Evolutionary conservation across 164 flowering plant species (phyloP).

Genomic region (Pachysandra terminalis): DNA sequence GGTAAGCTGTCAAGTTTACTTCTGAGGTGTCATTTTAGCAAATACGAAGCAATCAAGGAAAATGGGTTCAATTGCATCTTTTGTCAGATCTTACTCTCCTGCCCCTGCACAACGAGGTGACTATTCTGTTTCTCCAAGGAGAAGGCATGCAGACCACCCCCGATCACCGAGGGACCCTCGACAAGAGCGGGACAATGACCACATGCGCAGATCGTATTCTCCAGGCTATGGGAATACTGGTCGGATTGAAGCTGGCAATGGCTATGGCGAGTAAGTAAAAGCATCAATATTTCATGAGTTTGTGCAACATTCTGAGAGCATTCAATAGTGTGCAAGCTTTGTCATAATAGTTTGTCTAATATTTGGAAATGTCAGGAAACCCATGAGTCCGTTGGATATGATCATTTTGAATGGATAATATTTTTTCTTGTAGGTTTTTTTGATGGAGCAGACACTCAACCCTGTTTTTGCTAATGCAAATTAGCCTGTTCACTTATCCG

Average conservation of each 20-base stretch:
- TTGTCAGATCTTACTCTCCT: conserved; percentile 67
- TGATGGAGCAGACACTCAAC: too few relatives aligned
- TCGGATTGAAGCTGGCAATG: conserved; percentile 36
- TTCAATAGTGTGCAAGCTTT: background rate
- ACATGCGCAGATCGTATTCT: conserved; percentile 49
- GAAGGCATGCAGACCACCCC: conserved; percentile 48
- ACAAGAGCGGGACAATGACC: conserved; percentile 36
- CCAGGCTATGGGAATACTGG: conserved; percentile 40
- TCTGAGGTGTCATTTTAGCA: background rate
- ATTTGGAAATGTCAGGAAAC: background rate
- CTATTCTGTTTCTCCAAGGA: conserved; percentile 57
- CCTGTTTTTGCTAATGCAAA: too few relatives aligned
- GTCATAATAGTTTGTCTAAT: too few relatives aligned
- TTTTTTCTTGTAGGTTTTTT: too few relatives aligned
- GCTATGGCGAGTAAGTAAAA: conserved; percentile 40
- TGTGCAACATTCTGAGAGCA: background rate
- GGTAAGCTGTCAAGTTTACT: conserved; percentile 37
- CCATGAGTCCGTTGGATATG: too few relatives aligned
- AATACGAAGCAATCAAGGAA: background rate
- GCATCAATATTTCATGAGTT: background rate
- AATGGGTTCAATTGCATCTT: background rate
- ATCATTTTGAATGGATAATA: too few relatives aligned
- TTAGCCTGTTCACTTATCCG: too few relatives aligned
- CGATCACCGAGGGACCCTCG: conserved; percentile 40
- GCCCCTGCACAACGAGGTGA: conserved; percentile 47